phyloP scores from a whole-genome alignment of 305 asterid genomes.

The Lippia alba region DNA sequence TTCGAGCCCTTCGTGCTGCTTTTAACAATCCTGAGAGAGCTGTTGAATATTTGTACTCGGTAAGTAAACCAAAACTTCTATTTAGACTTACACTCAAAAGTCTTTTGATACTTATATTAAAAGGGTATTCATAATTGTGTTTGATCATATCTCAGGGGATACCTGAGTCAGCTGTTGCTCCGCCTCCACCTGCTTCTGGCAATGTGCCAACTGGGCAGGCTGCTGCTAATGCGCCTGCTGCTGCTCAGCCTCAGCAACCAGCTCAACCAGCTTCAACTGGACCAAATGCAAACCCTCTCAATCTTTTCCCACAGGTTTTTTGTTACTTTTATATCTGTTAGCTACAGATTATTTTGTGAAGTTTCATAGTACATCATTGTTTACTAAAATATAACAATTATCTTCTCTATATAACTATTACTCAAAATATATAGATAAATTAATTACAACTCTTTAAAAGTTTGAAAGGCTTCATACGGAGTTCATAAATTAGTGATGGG shows the following conservation, averaged over 20 bases:
- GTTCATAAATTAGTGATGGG: too few species aligned
- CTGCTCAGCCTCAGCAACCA: conserved; percentile 60
- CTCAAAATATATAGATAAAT: too few species aligned
- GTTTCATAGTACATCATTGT: too few species aligned
- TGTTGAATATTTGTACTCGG: conserved; percentile 84
- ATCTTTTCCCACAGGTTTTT: conserved; percentile 88
- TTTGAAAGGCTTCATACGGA: too few species aligned
- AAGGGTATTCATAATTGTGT: too few species aligned
- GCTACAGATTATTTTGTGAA: too few species aligned
- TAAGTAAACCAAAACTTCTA: conserved; percentile 39
- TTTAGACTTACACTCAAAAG: neutral
- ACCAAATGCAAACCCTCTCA: conserved; percentile 83
- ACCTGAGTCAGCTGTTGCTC: conserved; percentile 74
- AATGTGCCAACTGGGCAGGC: conserved; percentile 35
- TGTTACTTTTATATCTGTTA: conserved; percentile 6
- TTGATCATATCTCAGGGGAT: conserved; percentile 58
- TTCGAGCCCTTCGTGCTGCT: conserved; percentile 89
- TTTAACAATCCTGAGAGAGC: conserved; percentile 93
- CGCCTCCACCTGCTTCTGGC: conserved; percentile 43
- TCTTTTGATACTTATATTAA: too few species aligned
- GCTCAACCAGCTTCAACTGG: conserved; percentile 69
- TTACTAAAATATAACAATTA: too few species aligned
- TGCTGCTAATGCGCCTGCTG: conserved; percentile 46
- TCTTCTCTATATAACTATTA: too few species aligned
- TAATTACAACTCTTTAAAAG: too few species aligned